Percentiles rank a stretch among this genome's conserved stretches.
Conservation (phyloP, 495 filamentous ascomycete species). For the Penicillium odoratum region DNA sequence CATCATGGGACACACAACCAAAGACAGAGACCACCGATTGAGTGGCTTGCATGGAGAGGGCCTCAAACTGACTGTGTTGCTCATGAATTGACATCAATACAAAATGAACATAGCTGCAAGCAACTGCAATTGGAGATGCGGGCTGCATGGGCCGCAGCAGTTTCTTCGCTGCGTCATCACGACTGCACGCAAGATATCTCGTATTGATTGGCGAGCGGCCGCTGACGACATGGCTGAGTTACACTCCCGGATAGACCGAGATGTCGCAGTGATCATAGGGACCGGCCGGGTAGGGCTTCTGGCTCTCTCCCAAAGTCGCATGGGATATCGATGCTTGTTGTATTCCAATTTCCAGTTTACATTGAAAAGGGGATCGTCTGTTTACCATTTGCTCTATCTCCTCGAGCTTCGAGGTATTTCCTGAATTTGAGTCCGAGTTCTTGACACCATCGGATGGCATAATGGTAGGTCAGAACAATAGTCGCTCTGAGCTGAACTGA, state of each 20-base stretch:
- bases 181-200: neutral
- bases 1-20: conserved; percentile 6
- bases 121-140: conserved; percentile 22
- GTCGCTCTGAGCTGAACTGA: neutral
- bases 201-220: neutral
- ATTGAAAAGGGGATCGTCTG: no score
- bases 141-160: neutral
- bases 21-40: conserved; percentile 6
- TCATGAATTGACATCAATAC: conserved; percentile 20
- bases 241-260: neutral
- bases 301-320: no score
- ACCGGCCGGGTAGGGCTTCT: no score
- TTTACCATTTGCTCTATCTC: no score
- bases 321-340: neutral
- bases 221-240: neutral
- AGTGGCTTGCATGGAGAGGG: conserved; percentile 29
- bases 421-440: neutral
- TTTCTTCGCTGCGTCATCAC: neutral
- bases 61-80: conserved; percentile 28
- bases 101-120: conserved; percentile 18
- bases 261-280: neutral
- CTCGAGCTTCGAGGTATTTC: no score
- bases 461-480: neutral
- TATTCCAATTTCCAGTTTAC: neutral
- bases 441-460: neutral